These are phyloP conservation scores for Umbilicus rupestris DNA, from an alignment of 164 flowering plant genomes.

Conservation along the genomic window DNA sequence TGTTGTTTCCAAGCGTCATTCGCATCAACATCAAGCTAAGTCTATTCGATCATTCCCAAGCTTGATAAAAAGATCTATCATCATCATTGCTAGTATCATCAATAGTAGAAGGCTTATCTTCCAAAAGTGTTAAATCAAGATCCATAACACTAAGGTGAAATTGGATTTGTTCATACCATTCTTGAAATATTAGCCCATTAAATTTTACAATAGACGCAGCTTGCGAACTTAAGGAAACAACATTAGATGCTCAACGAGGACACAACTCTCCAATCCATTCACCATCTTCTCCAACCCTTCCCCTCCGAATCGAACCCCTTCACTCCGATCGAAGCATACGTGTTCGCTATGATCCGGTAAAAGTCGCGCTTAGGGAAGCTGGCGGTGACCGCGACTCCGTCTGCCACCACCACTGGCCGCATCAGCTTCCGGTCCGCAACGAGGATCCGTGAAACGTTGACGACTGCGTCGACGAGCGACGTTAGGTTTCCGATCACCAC, in stretches of 20 bases:
- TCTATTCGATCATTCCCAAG: not conserved
- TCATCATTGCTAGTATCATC: not conserved
- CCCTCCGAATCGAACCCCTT: not conserved
- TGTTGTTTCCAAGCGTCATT: too few relatives aligned
- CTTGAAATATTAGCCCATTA: not conserved
- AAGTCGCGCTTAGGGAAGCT: slow-evolving; percentile 2
- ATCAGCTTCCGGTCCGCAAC: not conserved
- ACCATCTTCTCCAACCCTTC: not conserved
- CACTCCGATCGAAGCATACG: slow-evolving; percentile 3
- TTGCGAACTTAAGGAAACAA: not conserved
- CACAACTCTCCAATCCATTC: too few relatives aligned
- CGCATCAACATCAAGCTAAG: not conserved
- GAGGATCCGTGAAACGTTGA: not conserved
- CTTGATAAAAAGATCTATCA: not conserved
- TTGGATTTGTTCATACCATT: not conserved
- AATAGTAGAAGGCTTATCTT: not conserved
- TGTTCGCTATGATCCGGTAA: slow-evolving; percentile 7
- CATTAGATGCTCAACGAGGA: not conserved
- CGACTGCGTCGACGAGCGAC: not conserved
- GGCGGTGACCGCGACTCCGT: not conserved
- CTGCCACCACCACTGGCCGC: not conserved
- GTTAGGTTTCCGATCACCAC: slow-evolving; percentile 7
- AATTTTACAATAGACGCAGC: not conserved
- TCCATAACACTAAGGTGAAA: not conserved
- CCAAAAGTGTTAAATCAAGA: not conserved